Base-by-base conservation (phyloP, 164 flowering plant genomes). In the Cinnamomum micranthum region DNA sequence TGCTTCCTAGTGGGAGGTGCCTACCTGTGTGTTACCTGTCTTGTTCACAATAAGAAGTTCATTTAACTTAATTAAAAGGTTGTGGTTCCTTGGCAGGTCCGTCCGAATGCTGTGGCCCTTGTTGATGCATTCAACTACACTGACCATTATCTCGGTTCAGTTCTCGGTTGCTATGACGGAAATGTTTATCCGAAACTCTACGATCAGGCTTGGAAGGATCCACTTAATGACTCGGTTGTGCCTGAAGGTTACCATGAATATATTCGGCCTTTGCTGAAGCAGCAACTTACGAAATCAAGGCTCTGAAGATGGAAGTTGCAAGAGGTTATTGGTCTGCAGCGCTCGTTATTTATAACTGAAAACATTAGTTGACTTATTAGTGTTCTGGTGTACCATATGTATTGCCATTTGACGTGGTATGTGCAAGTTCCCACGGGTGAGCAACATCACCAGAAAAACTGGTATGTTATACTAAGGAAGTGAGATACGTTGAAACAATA, bases 61-160 rank as follows among this genome's bases (percentile, higher is more conserved):
- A 41, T 41, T 33, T 41, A 41, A 6, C 11, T 9, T 41, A 7
- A 9, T 41, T 41, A 6, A 1, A 41, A 9, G 63, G 47, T 9
- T 41, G 47, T 41, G 47, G 47, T 70, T 25, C 28, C 41, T 25
- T 79, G 50, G 22, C 59, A 95, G 99, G 88, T 82, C 70, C 98
- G 99, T 33, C 99, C 98, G 4, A 96, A 96, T 84, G 99, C 91
- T 1, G 76, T 96, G 73, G 87, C 97, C 14, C 91, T 96, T 35
- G 99, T 96, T 47, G 99, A 96, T 84, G 85, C 98, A 24, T 96
- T 92, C 72, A 89, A 91, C 83, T 92, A 96, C 85, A 96, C 98
- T 0, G 98, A 96, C 81, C 98, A 96, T 87, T 96, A 14, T 82
- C 94, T 96, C 2, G 89, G 93, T 58, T 96, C 99, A 0, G 77